Evolutionary conservation across 768 basidiomycete genomes (phyloP).

Genomic region (Hygrophoropsis aurantiaca): DNA sequence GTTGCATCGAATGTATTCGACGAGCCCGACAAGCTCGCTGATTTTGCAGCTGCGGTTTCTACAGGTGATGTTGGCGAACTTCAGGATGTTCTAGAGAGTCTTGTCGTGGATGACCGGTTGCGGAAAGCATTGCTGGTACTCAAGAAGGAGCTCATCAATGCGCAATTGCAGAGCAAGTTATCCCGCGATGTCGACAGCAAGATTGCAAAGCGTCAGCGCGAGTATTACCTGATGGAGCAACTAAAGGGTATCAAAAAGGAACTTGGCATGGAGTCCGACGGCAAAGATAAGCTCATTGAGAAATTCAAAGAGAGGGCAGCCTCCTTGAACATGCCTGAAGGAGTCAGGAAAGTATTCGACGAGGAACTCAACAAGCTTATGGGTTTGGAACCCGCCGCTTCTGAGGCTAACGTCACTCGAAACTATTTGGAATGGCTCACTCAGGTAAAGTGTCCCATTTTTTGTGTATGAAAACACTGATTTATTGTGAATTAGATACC

Average conservation of each 20-base stretch:
- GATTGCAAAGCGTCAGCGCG: conserved; percentile 91
- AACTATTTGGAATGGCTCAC: conserved; percentile 95
- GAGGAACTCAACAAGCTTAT: conserved; percentile 91
- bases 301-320: conserved; percentile 88
- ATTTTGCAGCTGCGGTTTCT: conserved; percentile 95
- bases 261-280: conserved; percentile 91
- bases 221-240: conserved; percentile 97
- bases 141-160: conserved; percentile 98
- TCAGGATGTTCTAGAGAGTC: conserved; percentile 89
- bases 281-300: conserved; percentile 92
- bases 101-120: conserved; percentile 83
- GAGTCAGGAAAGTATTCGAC: conserved; percentile 91
- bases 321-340: conserved; percentile 83
- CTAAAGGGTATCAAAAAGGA: conserved; percentile 96
- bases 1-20: conserved; percentile 93
- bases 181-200: conserved; percentile 91
- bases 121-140: conserved; percentile 89
- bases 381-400: conserved; percentile 86
- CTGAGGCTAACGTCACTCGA: conserved; percentile 90
- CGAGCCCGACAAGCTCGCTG: conserved; percentile 95
- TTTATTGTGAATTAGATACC: no score
- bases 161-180: conserved; percentile 91
- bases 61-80: conserved; percentile 90
- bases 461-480: background rate
- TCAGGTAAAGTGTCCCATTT: conserved; percentile 44